Base-by-base conservation (phyloP, 306 rosid species). In the Mimosa pudica region DNA sequence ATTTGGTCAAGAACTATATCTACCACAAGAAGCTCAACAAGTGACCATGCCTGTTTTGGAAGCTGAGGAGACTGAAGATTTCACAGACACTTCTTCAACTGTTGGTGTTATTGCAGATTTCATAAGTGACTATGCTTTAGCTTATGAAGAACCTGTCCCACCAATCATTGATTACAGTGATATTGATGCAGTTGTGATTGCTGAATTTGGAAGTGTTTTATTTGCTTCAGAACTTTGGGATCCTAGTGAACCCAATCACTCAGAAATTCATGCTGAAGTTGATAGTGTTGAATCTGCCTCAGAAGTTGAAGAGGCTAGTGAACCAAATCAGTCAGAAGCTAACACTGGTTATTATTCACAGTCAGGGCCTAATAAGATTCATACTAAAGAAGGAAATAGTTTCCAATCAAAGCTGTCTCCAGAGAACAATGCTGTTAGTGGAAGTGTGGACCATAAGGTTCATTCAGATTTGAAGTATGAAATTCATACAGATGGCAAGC, bases 1-100 rank as follows among this genome's bases (percentile, higher is more conserved):
- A 71, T 81, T 85, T 75, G 87, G 77, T 74, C 79, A 8, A 2
- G 65, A 41, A 51, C 24, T 65, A 66, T 71, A 57, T 72, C 80
- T 44, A 71, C 83, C 74, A 12, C 80, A 42, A 69, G 48, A 36
- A 61, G 61, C 66, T 77, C 61, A 47, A 30, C 32, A 51, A 12
- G 35, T 52, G 73, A 42, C 54, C 6, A 58, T 16, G 32, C 60
- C 54, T 52, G 67, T 70, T 54, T 65, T 61, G 77, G 14, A 61
- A 49, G 13, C 17, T 52, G 76, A 80, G 55, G 83, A 74, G 35
- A 62, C 58, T 32, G 80, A 55, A 10, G 66, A 44, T 62, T 62
- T 33, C 80, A 42, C 51, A 18, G 80, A 66, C 14, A 52, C 74
- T 48, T 61, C 4, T 52, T 24, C 30, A 0, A 20, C 33, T 61